A percentile compares a stretch with the other conserved stretches of the same genome.
phyloP scores from a whole-genome alignment of 2,329 filamentous ascomycete species.

The Nothophaeocryptopus gaeumannii region DNA sequence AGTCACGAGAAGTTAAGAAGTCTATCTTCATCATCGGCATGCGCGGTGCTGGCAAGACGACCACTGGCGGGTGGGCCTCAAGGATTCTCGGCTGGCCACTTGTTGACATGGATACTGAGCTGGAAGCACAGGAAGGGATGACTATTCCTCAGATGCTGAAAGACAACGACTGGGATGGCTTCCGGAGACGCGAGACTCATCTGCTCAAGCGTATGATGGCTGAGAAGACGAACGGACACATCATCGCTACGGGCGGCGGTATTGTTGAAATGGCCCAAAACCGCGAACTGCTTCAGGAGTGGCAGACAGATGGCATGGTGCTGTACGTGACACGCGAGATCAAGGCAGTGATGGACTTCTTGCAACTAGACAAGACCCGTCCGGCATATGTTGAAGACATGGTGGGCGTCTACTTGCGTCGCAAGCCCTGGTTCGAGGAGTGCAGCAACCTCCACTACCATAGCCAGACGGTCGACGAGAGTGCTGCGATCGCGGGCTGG shows the following conservation, averaged over 20 bases:
- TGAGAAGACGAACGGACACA: conserved; percentile 69
- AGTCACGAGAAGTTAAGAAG: conserved; percentile 44
- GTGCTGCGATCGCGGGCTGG: conserved; percentile 32
- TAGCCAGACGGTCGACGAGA: conserved; percentile 63
- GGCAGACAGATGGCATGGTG: conserved; percentile 78
- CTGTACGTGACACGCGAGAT: conserved; percentile 85
- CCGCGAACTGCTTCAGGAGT: conserved; percentile 69
- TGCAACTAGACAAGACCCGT: conserved; percentile 82
- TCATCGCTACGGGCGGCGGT: conserved; percentile 92
- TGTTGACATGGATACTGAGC: conserved; percentile 81
- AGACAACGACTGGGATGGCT: conserved; percentile 78
- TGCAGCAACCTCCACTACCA: conserved; percentile 96
- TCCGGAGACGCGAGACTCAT: conserved; percentile 73
- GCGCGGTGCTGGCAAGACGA: conserved; percentile 96
- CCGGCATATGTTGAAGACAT: conserved; percentile 93
- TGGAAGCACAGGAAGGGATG: conserved; percentile 70
- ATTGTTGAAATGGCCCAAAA: conserved; percentile 84
- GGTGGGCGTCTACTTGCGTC: conserved; percentile 81
- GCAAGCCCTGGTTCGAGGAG: conserved; percentile 84
- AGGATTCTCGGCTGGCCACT: conserved; percentile 72
- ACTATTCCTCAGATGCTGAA: conserved; percentile 85
- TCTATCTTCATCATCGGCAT: conserved; percentile 96
- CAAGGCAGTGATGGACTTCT: conserved; percentile 80
- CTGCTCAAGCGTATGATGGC: conserved; percentile 71
- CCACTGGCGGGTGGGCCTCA: conserved; percentile 81